These are phyloP conservation scores for Elaphomyces granulatus DNA, from an alignment of 495 filamentous ascomycete species.

Conservation along the genomic window DNA sequence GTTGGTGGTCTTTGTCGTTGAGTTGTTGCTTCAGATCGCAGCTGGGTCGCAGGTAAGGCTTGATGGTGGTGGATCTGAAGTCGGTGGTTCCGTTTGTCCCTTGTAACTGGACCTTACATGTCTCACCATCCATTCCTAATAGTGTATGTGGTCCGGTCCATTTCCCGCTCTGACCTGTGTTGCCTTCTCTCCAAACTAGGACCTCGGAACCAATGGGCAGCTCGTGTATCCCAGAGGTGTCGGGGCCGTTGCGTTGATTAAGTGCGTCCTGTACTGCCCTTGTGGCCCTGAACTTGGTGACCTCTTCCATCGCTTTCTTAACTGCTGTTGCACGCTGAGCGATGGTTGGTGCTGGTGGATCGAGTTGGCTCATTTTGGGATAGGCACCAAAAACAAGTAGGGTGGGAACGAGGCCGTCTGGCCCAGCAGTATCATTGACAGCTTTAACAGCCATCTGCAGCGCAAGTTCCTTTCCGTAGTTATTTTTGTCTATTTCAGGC, in stretches of 20 bases:
- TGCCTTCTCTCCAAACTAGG: conserved; percentile 6
- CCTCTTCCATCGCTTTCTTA: conserved; percentile 1
- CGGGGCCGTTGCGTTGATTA: conserved; percentile 7
- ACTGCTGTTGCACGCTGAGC: conserved; percentile 5
- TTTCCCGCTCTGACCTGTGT: not conserved
- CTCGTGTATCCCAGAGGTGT: not conserved
- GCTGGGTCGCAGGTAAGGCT: too few relatives aligned
- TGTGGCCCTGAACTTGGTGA: not conserved
- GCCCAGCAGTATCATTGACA: conserved; percentile 3
- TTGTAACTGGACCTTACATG: conserved; percentile 2
- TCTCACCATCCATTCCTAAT: not conserved
- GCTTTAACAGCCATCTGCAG: conserved; percentile 16
- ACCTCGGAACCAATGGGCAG: conserved; percentile 7
- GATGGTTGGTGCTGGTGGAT: conserved; percentile 1
- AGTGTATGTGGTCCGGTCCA: conserved; percentile 9
- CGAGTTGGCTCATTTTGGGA: conserved; percentile 4
- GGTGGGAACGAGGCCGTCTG: conserved; percentile 6
- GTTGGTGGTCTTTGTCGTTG: too few relatives aligned
- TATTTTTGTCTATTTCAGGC: not conserved
- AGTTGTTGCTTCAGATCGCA: too few relatives aligned
- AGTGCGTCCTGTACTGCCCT: not conserved
- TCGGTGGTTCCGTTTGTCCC: not conserved
- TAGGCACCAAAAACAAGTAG: conserved; percentile 8
- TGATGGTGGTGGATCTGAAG: not conserved
- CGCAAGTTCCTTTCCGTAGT: not conserved